Evolutionary conservation across 2,329 filamentous ascomycete genomes (phyloP).

Genomic region (Truncatella angustata): DNA sequence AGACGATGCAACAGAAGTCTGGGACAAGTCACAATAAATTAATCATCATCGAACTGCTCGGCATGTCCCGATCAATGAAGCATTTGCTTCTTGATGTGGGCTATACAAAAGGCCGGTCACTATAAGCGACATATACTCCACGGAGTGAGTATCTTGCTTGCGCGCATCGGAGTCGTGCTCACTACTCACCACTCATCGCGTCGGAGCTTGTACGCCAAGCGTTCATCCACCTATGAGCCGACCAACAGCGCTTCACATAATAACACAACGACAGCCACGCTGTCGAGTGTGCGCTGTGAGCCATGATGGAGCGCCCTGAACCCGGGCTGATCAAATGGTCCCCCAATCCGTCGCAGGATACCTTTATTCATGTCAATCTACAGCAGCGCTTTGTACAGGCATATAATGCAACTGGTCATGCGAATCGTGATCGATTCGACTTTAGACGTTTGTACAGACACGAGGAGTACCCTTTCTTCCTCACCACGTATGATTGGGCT

Average conservation of each 20-base stretch:
- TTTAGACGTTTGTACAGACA: conserved; percentile 56
- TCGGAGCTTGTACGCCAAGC: too few species aligned
- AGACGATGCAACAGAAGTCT: too few species aligned
- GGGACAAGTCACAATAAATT: neutral
- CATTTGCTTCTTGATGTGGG: neutral
- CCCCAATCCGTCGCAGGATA: conserved; percentile 55
- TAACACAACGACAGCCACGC: neutral
- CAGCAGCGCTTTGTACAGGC: conserved; percentile 62
- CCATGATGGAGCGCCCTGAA: conserved; percentile 51
- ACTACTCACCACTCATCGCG: too few species aligned
- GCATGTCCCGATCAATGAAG: neutral
- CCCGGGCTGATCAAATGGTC: conserved; percentile 67
- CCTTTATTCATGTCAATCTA: conserved; percentile 64
- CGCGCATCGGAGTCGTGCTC: too few species aligned
- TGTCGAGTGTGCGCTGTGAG: neutral
- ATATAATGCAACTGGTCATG: conserved; percentile 60
- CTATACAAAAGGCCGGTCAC: neutral
- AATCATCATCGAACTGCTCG: neutral
- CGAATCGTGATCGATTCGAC: conserved; percentile 55
- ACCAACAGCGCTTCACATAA: neutral
- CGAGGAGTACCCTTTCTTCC: conserved; percentile 56
- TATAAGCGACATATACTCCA: neutral
- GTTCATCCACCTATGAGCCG: too few species aligned
- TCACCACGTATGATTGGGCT: conserved; percentile 68
- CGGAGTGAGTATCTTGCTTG: too few species aligned